Percentiles rank a stretch among this genome's conserved stretches.
Conservation (phyloP, 1,284 basidiomycete species). For the Sphagnurus paluster region DNA sequence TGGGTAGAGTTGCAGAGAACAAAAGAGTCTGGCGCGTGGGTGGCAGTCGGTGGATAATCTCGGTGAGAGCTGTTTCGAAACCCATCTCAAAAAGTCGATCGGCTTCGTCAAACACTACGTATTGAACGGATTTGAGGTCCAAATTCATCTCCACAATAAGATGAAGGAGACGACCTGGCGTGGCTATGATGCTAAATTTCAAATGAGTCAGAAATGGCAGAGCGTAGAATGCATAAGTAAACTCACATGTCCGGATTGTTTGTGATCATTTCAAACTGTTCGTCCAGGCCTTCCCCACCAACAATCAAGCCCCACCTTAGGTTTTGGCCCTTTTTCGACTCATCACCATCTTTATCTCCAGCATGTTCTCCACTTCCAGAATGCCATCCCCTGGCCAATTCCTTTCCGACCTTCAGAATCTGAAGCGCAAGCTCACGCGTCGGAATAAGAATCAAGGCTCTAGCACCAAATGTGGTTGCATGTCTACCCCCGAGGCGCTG, state of each 20-base stretch:
- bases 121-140: conserved; percentile 86
- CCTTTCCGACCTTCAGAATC: conserved; percentile 93
- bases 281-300: conserved; percentile 94
- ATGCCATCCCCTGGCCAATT: conserved; percentile 80
- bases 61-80: conserved; percentile 89
- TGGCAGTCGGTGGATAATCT: conserved; percentile 90
- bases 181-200: conserved; percentile 87
- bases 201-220: conserved; percentile 10
- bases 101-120: conserved; percentile 97
- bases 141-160: conserved; percentile 97
- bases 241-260: conserved; percentile 93
- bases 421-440: conserved; percentile 95
- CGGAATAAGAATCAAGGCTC: conserved; percentile 89
- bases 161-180: conserved; percentile 95
- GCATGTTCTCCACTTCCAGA: conserved; percentile 59
- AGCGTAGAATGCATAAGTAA: conserved; percentile 2
- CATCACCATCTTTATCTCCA: conserved; percentile 60
- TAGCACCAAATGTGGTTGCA: conserved; percentile 78
- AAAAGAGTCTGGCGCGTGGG: conserved; percentile 87
- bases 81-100: conserved; percentile 99
- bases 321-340: conserved; percentile 57
- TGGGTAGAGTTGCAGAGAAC: conserved; percentile 96
- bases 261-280: conserved; percentile 96
- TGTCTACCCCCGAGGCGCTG: conserved; percentile 86
- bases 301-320: conserved; percentile 95